Conservation (phyloP, 176 grass and related monocot genomes). For the Dactylis glomerata region DNA sequence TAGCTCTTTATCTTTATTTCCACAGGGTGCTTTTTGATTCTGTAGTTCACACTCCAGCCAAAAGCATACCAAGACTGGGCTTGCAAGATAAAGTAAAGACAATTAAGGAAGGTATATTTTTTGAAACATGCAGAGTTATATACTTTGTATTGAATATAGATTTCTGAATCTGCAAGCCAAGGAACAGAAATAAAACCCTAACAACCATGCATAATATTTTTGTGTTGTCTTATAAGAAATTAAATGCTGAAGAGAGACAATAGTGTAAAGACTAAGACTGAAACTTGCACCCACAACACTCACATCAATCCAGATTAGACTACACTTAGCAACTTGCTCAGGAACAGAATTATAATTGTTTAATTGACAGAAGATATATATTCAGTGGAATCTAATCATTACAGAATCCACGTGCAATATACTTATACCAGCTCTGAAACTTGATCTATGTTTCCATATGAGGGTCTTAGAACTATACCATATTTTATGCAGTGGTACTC, state of each 20-base stretch:
- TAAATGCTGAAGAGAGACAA: neutral
- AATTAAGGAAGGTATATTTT: conserved; percentile 29
- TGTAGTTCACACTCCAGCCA: conserved; percentile 6
- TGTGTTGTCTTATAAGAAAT: neutral
- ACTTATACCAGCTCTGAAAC: neutral
- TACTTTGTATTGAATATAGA: neutral
- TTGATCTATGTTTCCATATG: neutral
- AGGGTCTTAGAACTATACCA: neutral
- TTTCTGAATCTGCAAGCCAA: neutral
- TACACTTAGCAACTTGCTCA: neutral
- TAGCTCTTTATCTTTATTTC: conserved; percentile 27
- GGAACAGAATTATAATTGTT: neutral
- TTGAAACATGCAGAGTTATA: neutral
- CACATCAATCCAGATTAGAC: neutral
- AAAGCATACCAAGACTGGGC: conserved; percentile 12
- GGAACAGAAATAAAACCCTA: neutral
- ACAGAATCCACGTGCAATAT: conserved; percentile 16
- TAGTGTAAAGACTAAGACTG: neutral
- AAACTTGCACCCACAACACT: neutral
- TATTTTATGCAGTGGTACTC: conserved; percentile 25
- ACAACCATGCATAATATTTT: neutral
- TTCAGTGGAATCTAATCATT: neutral
- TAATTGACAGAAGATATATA: neutral
- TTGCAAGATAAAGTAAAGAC: conserved; percentile 3
- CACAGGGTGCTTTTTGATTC: conserved; percentile 69